Evolutionary conservation across 169 alveolate species (phyloP), one percentile per base, ranked within the genome.

Genomic region (Neospora caninum): DNA sequence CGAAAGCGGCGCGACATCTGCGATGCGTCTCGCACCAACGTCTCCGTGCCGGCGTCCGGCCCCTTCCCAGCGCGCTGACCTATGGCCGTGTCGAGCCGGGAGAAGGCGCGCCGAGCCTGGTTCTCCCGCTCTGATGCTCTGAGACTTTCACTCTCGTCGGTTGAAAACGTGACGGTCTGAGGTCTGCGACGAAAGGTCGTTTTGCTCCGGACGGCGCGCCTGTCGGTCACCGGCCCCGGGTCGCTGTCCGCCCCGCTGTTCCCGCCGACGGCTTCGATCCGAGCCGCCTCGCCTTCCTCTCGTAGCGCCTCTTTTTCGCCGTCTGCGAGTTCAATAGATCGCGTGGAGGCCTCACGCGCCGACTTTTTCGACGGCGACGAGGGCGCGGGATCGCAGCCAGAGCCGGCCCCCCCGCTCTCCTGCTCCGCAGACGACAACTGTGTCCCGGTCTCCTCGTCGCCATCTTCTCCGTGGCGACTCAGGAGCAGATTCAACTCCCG

Each of bases 401-500:
- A 16, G 20, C n/a, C 73, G 31, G 34, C 73, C 16, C 31, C n/a
- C 73, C 34, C 73, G 31, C 31, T 27, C 73, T 16, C 73, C 73
- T 16, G 34, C 73, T 64, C 73, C 73, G n/a, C 73, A 9, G 73
- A 27, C 4, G 73, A 64, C 73, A 27, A 9, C 34, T 16, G 73
- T 0, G 73, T 13, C 43, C 84, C 49, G 43, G 16, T 43, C 43
- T 18, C 73, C 31, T 64, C 73, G 20, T 20, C 84, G 22, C 18
- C 84, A 0, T 73, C 84, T 73, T 73, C 84, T 36, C 27, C 84
- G 7, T 36, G 43, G n/a, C 80, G 82, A 16, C 64, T 91, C 94
- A 92, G 45, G 53, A 92, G 67, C 80, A 49, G 42, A 39, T 84
- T 80, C 86, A 92, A 92, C 80, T 58, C 80, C 34, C 31, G 92